Evolutionary conservation across 805 yeast genomes (phyloP).

Genomic region (Naumovozyma dairenensis): DNA sequence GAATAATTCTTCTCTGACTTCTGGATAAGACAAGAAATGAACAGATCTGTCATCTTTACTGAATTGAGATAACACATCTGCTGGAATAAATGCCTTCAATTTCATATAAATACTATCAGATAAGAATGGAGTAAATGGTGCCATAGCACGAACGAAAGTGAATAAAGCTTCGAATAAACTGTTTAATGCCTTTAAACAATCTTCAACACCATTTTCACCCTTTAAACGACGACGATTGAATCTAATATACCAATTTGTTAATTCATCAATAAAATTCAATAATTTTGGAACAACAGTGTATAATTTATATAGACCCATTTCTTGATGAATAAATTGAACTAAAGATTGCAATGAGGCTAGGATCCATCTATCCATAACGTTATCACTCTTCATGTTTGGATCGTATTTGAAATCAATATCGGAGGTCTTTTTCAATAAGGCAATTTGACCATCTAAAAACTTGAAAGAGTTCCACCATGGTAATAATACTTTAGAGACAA

Average conservation of each 20-base stretch:
- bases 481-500: constrained; percentile 85
- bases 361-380: constrained; percentile 97
- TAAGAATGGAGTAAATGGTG: constrained; percentile 96
- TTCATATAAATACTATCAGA: constrained; percentile 81
- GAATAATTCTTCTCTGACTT: constrained; percentile 65
- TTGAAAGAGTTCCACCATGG: constrained; percentile 99
- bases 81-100: constrained; percentile 53
- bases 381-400: constrained; percentile 51
- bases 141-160: constrained; percentile 90
- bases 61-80: constrained; percentile 42
- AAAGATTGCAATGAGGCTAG: constrained; percentile 92
- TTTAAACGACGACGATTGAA: constrained; percentile 96
- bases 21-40: constrained; percentile 89
- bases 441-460: constrained; percentile 91
- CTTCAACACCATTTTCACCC: constrained; percentile 83
- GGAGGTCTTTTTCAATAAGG: constrained; percentile 67
- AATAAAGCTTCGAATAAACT: constrained; percentile 84
- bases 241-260: constrained; percentile 98
- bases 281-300: constrained; percentile 94
- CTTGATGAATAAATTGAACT: constrained; percentile 73
- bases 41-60: constrained; percentile 68
- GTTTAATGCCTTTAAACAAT: constrained; percentile 79
- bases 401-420: constrained; percentile 65
- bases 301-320: constrained; percentile 82
- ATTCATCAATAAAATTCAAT: constrained; percentile 78